Base-by-base conservation (phyloP, 2,329 filamentous ascomycete genomes). In the Neofusicoccum sp. region DNA sequence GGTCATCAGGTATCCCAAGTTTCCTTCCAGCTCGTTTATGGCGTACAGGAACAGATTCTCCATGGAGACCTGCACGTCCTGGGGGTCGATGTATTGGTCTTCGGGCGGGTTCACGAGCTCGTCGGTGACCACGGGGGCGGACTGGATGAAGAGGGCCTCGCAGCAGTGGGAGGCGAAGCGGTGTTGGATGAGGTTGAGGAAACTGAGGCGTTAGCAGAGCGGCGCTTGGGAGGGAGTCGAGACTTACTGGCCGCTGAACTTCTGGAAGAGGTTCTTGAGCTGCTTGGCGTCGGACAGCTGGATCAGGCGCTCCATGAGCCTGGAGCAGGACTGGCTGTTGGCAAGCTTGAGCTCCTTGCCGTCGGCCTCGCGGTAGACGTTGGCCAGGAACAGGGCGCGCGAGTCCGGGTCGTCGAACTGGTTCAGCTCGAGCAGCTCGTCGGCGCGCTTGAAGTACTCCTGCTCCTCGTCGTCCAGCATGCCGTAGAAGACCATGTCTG, bases 141-240 rank as follows among this genome's bases (percentile, higher is more conserved):
- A 89, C 65, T 90, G 86, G 51, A 93, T 80, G 74, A 99, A 98
- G 33, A 99, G 82, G 28, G 91, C 91, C 78, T 99, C 95, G 73
- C 93, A 97, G 77, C 93, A 98, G 79, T 99, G 95, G 63, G 93
- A 96, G 4, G 95, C 95, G 70, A 99, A 99, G 16, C 95, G 89
- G 77, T 99, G 95, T 73, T 96, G 93, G 56, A 97, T 87, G 30
- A 99, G 84, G 68, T 93, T 89, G 62, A 93, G 80, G 75, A 98
- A 96, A 75, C 82, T 84, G 67, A 36, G 30, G 34, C 38, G 62
- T 66, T 48, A 65, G 67, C 67, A 63, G 63, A 47, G n/a, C 26
- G 5, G n/a, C 24, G 26, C 7, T 38, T 26, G 9, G 11, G 48
- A 44, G 16, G 20, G 30, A 56, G 38, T 48, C 31, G 41, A 16